Base-by-base conservation (phyloP, 2,329 filamentous ascomycete genomes). In the Aureobasidium lini region DNA sequence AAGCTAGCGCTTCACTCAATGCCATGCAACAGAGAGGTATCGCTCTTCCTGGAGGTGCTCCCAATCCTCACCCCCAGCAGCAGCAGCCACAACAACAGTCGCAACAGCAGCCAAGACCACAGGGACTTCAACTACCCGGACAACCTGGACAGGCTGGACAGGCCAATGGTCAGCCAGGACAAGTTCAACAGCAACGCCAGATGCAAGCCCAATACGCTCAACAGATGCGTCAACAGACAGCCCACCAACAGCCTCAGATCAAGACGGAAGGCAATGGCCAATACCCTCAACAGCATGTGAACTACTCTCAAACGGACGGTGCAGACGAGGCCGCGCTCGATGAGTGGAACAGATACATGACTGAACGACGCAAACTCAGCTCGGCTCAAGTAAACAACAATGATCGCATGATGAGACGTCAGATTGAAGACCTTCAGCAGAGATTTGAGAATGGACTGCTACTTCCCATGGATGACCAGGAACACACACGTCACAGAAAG, bases 391-490 rank as follows among this genome's bases (percentile, higher is more conserved):
- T 75, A 74, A 32, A 82, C 79, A 73, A 80, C 81, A 75, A 90
- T 62, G 88, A 93, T 68, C 75, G 79, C 47, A 76, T 88, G 68
- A 82, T 93, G 66, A 87, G 88, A 64, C 77, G 81, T 54, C 84
- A 86, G 65, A 84, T 92, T 62, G 79, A 84, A 57, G 81, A 83
- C 47, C 80, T 81, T 64, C 85, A 85, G 8, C 84, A 82, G 70
- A 77, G 79, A 64, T 86, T 90, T 77, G 86, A 92, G 69, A 89
- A 85, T 50, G 89, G 89, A 7, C 75, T 92, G 60, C 90, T 92
- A 87, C 71, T 91, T 16, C 86, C 89, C 1, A 77, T 91, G 10
- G 79, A 81, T 64, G 78, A 85, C 64, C 80, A 59, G 54, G 57
- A 13, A 15, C 72, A 6, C 77, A 76, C 64, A 64, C 68, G 50